Conservation (phyloP, 208 protist genomes). For the Naegleria gruberi region DNA sequence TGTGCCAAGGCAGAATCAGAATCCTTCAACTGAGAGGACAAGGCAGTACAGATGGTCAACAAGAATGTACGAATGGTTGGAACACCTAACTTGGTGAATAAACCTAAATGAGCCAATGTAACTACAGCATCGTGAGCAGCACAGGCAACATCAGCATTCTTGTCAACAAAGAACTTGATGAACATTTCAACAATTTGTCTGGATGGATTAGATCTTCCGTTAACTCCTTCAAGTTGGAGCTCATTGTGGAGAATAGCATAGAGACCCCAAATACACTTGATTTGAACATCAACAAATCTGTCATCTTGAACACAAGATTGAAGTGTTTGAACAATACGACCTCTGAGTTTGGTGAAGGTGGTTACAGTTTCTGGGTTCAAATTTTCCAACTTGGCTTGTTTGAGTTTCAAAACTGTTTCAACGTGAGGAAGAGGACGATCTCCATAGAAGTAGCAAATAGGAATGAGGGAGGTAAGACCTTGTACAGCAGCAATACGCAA, state of each 20-base stretch:
- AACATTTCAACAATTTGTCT: slow-evolving; percentile 5
- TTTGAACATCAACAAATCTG: background rate
- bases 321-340: background rate
- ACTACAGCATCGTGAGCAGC: background rate
- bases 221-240: too few species aligned
- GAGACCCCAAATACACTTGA: slow-evolving; percentile 4
- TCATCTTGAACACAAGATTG: background rate
- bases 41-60: background rate
- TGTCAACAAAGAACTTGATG: background rate
- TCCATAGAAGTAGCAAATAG: slow-evolving; percentile 1
- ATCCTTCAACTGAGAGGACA: background rate
- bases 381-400: background rate
- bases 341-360: background rate
- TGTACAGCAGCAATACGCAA: background rate
- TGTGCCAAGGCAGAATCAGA: background rate
- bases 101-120: background rate
- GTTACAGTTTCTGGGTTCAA: background rate
- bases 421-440: background rate
- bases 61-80: background rate
- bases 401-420: background rate
- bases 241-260: background rate
- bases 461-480: background rate
- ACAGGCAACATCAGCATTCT: background rate
- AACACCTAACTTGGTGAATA: background rate
- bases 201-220: too few species aligned